These are phyloP conservation scores for Pseudogymnoascus verrucosus DNA, from an alignment of 2,329 filamentous ascomycete species.

Conservation along the genomic window DNA sequence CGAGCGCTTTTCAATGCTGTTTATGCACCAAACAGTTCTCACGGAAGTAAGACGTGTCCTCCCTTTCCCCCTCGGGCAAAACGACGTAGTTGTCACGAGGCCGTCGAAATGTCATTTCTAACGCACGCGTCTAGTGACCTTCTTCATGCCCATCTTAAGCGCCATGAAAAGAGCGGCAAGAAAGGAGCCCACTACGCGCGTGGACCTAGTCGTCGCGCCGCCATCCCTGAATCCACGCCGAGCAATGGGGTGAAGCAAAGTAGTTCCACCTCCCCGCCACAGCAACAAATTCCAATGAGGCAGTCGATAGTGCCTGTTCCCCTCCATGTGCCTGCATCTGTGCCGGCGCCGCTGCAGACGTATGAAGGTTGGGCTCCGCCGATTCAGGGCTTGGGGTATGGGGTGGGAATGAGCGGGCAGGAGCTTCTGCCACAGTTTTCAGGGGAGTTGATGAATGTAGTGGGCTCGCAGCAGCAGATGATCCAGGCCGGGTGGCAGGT, in stretches of 20 bases:
- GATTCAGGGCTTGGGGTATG: background rate
- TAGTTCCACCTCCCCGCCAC: background rate
- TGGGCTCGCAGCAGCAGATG: background rate
- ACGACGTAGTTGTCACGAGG: background rate
- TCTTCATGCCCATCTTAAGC: conserved; percentile 19
- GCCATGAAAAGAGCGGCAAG: conserved; percentile 13
- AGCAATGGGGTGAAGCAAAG: background rate
- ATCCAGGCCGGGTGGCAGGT: background rate
- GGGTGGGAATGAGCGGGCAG: background rate
- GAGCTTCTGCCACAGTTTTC: background rate
- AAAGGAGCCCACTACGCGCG: background rate
- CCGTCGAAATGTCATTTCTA: background rate
- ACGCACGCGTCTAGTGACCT: conserved; percentile 16
- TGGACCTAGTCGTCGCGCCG: background rate
- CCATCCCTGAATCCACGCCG: background rate
- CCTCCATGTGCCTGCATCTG: background rate
- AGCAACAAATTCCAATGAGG: background rate
- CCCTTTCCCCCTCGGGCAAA: background rate
- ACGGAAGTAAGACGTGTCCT: conserved; percentile 16
- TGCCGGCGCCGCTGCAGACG: background rate
- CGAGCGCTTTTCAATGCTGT: conserved; percentile 18
- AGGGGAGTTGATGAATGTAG: background rate
- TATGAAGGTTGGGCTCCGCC: background rate
- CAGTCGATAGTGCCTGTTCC: background rate
- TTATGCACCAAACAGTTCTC: conserved; percentile 19